These are phyloP conservation scores for Setaria viridis DNA, from an alignment of 202 grass and related monocot genomes.

Conservation along the genomic window DNA sequence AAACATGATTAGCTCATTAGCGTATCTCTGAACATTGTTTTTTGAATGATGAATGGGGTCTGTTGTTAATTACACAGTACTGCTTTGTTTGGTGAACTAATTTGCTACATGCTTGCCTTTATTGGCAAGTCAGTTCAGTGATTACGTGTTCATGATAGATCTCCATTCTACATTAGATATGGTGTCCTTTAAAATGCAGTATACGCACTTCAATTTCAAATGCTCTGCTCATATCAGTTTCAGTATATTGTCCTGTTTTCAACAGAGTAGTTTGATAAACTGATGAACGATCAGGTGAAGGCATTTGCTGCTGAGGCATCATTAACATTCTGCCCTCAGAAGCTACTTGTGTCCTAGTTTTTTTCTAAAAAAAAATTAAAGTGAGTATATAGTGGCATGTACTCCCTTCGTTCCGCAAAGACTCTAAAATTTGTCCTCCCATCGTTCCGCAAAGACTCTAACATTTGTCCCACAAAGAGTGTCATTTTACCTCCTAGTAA, in stretches of 20 bases:
- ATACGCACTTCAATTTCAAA: background rate
- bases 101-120: background rate
- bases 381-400: no score
- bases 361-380: no score
- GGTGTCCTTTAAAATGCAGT: background rate
- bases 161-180: background rate
- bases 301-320: background rate
- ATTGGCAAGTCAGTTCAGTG: background rate
- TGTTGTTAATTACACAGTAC: background rate
- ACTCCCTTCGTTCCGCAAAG: no score
- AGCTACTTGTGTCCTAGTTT: no score
- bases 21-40: background rate
- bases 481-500: no score
- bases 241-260: background rate
- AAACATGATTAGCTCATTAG: background rate
- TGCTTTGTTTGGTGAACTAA: no score
- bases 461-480: no score
- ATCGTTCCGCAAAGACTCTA: no score
- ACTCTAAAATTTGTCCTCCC: no score
- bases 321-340: no score
- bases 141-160: background rate
- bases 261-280: background rate
- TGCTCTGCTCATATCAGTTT: background rate
- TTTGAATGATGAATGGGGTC: background rate
- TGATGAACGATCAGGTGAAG: background rate